A percentile compares a stretch with the other conserved stretches of the same genome.
Evolutionary conservation across 2,329 filamentous ascomycete genomes (phyloP).

Genomic region (Arthrobotrys sinensis): DNA sequence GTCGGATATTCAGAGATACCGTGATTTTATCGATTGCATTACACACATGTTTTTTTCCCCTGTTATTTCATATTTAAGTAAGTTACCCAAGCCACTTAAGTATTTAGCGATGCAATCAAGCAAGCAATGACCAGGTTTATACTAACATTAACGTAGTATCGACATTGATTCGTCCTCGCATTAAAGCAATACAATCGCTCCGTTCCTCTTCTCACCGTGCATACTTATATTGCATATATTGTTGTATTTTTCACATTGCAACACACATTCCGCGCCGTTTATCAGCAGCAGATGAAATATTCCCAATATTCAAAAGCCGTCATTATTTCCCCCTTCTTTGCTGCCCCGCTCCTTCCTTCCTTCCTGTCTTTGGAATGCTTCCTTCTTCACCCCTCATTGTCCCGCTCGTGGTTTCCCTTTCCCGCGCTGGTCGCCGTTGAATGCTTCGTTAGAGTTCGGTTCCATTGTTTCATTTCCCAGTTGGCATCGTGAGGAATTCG

Average conservation of each 20-base stretch:
- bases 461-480: slow-evolving; percentile 16
- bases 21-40: no score
- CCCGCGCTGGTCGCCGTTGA: slow-evolving; percentile 28
- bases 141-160: no score
- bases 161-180: no score
- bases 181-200: no score
- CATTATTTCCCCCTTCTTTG: neutral
- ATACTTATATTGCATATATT: slow-evolving; percentile 5
- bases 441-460: slow-evolving; percentile 38
- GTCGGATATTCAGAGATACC: no score
- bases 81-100: no score
- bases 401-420: slow-evolving; percentile 21
- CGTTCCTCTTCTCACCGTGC: no score
- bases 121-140: no score
- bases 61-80: no score
- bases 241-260: slow-evolving; percentile 2
- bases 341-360: neutral
- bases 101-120: no score
- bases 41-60: no score
- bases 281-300: neutral
- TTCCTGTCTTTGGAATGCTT: neutral
- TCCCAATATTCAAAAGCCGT: neutral
- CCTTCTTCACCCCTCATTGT: slow-evolving; percentile 31
- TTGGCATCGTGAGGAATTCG: neutral
- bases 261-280: neutral